Conservation (phyloP, 768 basidiomycete genomes). For the Pulveroboletus ravenelii region DNA sequence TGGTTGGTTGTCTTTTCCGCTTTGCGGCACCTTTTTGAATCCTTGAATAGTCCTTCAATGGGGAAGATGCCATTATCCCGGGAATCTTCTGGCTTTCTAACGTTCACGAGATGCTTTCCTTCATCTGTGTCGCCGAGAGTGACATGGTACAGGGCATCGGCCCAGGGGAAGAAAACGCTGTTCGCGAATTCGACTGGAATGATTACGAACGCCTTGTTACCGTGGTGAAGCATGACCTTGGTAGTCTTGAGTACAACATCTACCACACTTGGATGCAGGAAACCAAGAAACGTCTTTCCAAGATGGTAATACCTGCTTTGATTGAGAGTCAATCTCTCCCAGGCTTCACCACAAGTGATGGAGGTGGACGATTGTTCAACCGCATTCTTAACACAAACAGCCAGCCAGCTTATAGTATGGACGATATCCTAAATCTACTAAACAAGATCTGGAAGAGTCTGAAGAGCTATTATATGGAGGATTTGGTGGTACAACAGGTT, state of each 20-base stretch:
- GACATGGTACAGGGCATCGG: slow-evolving; percentile 98
- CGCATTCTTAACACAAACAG: slow-evolving; percentile 83
- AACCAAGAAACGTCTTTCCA: slow-evolving; percentile 90
- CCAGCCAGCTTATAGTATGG: slow-evolving; percentile 94
- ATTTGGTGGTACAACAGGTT: slow-evolving; percentile 93
- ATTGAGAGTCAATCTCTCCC: slow-evolving; percentile 98
- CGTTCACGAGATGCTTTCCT: slow-evolving; percentile 98
- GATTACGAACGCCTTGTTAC: slow-evolving; percentile 95
- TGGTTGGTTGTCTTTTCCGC: slow-evolving; percentile 57
- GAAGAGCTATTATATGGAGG: slow-evolving; percentile 98
- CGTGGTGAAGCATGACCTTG: slow-evolving; percentile 98
- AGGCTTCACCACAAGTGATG: slow-evolving; percentile 94
- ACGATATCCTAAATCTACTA: slow-evolving; percentile 92
- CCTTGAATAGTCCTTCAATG: slow-evolving; percentile 65
- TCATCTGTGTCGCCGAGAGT: slow-evolving; percentile 97
- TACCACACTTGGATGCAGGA: slow-evolving; percentile 99
- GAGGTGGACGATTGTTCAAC: slow-evolving; percentile 89
- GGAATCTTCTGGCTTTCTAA: slow-evolving; percentile 99
- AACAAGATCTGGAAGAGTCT: slow-evolving; percentile 98
- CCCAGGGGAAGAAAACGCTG: slow-evolving; percentile 88
- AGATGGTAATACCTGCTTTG: slow-evolving; percentile 99
- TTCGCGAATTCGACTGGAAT: slow-evolving; percentile 92
- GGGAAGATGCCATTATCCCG: slow-evolving; percentile 93
- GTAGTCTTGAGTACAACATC: slow-evolving; percentile 98
- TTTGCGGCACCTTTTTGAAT: slow-evolving; percentile 5